phyloP scores from a whole-genome alignment of 1,284 basidiomycete genomes.

The Laetiporus sulphureus region DNA sequence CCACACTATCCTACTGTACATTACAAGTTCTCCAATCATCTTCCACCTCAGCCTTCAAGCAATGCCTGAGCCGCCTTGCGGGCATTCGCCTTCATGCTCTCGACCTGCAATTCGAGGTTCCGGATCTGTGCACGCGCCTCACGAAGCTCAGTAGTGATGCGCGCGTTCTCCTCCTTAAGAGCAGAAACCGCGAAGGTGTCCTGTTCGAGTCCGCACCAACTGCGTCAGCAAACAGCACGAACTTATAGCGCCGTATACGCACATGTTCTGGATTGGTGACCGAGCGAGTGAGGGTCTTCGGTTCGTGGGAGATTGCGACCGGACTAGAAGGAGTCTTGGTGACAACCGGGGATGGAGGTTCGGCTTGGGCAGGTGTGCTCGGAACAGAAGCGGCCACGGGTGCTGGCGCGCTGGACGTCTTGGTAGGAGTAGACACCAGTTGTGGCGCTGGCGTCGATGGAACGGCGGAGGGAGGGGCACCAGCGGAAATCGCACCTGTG shows the following conservation, averaged over 20 bases:
- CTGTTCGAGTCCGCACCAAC: constrained; percentile 3
- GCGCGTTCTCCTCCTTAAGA: constrained; percentile 53
- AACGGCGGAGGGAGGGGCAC: constrained; percentile 27
- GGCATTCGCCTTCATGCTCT: constrained; percentile 67
- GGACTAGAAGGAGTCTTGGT: constrained; percentile 22
- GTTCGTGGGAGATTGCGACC: constrained; percentile 21
- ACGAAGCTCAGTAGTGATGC: constrained; percentile 57
- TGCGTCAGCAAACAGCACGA: background rate
- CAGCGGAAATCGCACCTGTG: constrained; percentile 41
- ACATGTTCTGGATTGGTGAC: constrained; percentile 12
- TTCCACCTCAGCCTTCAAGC: constrained; percentile 22
- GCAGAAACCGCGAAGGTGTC: constrained; percentile 16
- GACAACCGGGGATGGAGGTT: constrained; percentile 23
- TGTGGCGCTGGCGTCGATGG: constrained; percentile 16
- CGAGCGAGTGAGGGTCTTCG: constrained; percentile 17
- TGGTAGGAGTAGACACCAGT: constrained; percentile 20
- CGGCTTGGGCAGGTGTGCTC: constrained; percentile 10
- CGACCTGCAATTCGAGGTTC: constrained; percentile 78
- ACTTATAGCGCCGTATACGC: constrained; percentile 13
- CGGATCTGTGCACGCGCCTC: constrained; percentile 76
- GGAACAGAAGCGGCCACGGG: constrained; percentile 26
- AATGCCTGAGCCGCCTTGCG: constrained; percentile 50
- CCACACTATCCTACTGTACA: too few relatives aligned
- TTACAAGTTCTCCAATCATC: too few relatives aligned
- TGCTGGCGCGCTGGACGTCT: constrained; percentile 29